Evolutionary conservation across 139 green algal genomes (phyloP).

Genomic region (Tetradesmus obliquus): DNA sequence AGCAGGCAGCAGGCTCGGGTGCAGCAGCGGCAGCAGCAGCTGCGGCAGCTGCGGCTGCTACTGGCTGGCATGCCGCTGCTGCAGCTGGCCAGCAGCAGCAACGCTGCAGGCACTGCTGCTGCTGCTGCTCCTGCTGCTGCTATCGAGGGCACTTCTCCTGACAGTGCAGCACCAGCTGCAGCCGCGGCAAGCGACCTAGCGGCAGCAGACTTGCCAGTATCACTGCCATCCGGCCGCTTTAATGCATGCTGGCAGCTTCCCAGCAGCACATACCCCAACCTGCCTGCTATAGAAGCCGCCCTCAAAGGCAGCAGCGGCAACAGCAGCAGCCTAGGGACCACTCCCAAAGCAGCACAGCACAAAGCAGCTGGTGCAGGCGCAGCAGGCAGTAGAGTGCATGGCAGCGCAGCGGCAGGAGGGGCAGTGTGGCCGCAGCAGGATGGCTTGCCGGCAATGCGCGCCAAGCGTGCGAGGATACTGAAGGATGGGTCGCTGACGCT

Average conservation of each 20-base stretch:
- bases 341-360: background rate
- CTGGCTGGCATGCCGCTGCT: background rate
- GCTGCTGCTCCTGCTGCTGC: background rate
- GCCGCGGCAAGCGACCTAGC: background rate
- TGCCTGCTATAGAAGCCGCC: constrained; percentile 22
- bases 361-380: background rate
- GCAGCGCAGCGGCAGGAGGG: background rate
- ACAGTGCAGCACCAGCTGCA: background rate
- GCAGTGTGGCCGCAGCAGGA: background rate
- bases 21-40: constrained; percentile 29
- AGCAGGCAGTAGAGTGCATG: background rate
- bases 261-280: background rate
- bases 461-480: constrained; percentile 71
- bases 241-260: constrained; percentile 4
- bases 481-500: constrained; percentile 78
- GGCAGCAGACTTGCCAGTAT: background rate
- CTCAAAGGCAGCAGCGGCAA: background rate
- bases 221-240: constrained; percentile 14
- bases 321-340: background rate
- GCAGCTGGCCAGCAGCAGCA: background rate
- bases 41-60: constrained; percentile 24
- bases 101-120: background rate
- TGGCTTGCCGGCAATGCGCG: background rate
- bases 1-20: background rate
- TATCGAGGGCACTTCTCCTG: background rate